phyloP scores from a whole-genome alignment of 2,329 filamentous ascomycete species.

The Fusarium sp. region DNA sequence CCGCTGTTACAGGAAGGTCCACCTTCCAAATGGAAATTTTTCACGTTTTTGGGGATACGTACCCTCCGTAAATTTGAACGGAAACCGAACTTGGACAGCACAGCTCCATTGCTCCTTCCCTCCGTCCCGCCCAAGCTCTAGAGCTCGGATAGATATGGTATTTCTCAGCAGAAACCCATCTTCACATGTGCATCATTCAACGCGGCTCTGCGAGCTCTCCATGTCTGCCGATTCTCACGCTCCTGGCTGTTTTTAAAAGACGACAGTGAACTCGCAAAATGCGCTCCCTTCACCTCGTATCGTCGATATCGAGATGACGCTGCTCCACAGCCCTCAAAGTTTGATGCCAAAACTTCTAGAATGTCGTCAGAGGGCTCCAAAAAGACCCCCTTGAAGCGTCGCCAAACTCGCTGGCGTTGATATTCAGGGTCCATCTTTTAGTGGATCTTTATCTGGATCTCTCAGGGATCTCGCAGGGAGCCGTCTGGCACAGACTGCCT shows the following conservation, averaged over 20 bases:
- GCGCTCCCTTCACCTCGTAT: neutral
- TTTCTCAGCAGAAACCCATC: slow-evolving; percentile 3
- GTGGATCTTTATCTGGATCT: slow-evolving; percentile 16
- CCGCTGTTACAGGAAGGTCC: slow-evolving; percentile 3
- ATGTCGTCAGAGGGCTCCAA: slow-evolving; percentile 19
- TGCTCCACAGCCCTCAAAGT: slow-evolving; percentile 22
- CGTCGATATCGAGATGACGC: neutral
- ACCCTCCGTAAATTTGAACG: slow-evolving; percentile 15
- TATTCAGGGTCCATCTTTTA: slow-evolving; percentile 33
- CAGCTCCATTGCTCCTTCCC: neutral
- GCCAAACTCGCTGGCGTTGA: slow-evolving; percentile 36
- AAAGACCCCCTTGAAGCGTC: slow-evolving; percentile 16
- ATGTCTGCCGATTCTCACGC: neutral
- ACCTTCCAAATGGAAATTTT: neutral
- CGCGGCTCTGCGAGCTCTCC: slow-evolving; percentile 5
- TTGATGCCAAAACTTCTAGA: slow-evolving; percentile 26
- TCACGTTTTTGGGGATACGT: slow-evolving; percentile 12
- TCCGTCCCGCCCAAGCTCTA: neutral
- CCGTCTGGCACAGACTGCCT: slow-evolving; percentile 22
- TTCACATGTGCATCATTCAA: slow-evolving; percentile 15
- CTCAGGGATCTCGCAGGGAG: slow-evolving; percentile 20
- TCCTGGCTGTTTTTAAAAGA: slow-evolving; percentile 2
- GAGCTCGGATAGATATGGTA: neutral
- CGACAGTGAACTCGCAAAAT: neutral
- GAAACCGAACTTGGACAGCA: slow-evolving; percentile 12